Evolutionary conservation across 2,329 filamentous ascomycete genomes (phyloP).

Genomic region (Talaromyces sp.): DNA sequence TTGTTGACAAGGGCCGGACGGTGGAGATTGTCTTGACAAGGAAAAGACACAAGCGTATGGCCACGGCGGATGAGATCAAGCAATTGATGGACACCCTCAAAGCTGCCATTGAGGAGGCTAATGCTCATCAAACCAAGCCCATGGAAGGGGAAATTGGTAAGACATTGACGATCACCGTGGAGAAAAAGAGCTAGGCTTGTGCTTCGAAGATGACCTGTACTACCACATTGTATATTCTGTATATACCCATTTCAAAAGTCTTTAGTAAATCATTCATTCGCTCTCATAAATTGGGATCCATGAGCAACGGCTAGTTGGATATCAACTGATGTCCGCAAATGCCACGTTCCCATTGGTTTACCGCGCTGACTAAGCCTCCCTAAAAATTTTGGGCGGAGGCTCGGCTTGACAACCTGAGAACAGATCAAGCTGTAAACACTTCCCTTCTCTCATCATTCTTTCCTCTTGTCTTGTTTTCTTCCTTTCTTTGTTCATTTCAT

Average conservation of each 20-base stretch:
- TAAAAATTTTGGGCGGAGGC: constrained; percentile 32
- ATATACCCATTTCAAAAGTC: not conserved
- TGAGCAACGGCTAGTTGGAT: too few species aligned
- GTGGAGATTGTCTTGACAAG: constrained; percentile 70
- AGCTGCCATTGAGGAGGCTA: constrained; percentile 43
- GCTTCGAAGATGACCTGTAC: not conserved
- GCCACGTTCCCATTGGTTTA: constrained; percentile 30
- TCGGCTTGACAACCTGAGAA: constrained; percentile 25
- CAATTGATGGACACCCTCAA: constrained; percentile 54
- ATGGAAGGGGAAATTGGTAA: constrained; percentile 43
- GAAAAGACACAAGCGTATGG: constrained; percentile 61
- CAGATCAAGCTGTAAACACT: constrained; percentile 25
- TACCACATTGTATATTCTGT: not conserved
- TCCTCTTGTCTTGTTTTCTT: constrained; percentile 19
- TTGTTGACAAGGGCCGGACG: constrained; percentile 68
- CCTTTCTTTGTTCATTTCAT: constrained; percentile 20
- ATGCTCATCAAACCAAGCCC: constrained; percentile 38
- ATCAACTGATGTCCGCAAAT: constrained; percentile 29
- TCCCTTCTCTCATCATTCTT: constrained; percentile 24
- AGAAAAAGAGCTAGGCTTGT: constrained; percentile 27
- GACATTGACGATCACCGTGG: constrained; percentile 35
- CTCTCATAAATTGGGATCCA: too few species aligned
- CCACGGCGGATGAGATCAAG: constrained; percentile 59
- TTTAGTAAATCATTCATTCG: not conserved
- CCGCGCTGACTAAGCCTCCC: constrained; percentile 36